A percentile compares a stretch with the other conserved stretches of the same genome.
Evolutionary conservation across 768 basidiomycete species (phyloP).

Genomic region (Hericium alpestre): DNA sequence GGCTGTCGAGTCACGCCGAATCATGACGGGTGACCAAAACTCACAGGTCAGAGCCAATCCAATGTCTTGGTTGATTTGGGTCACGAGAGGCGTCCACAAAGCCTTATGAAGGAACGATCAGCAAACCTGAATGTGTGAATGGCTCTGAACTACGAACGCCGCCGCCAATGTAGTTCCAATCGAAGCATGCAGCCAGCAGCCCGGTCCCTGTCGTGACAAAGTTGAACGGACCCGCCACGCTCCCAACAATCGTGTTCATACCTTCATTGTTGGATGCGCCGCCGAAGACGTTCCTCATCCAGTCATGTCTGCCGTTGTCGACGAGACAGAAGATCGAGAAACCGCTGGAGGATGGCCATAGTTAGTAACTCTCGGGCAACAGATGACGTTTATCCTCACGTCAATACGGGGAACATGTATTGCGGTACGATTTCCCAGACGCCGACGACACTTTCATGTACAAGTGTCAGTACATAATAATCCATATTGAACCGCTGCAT

Average conservation of each 20-base stretch:
- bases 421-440: conserved; percentile 29
- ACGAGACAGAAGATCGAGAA: conserved; percentile 25
- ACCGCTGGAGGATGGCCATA: conserved; percentile 4
- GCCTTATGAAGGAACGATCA: neutral
- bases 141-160: neutral
- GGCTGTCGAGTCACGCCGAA: neutral
- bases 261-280: conserved; percentile 29
- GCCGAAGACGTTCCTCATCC: conserved; percentile 28
- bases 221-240: too few species aligned
- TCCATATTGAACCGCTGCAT: conserved; percentile 12
- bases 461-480: conserved; percentile 4
- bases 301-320: conserved; percentile 16
- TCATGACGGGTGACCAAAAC: neutral
- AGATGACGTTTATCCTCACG: neutral
- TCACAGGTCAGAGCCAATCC: conserved; percentile 15
- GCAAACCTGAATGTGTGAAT: too few species aligned
- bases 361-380: neutral
- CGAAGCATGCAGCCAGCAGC: conserved; percentile 20
- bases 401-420: conserved; percentile 24
- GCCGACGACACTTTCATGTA: conserved; percentile 4
- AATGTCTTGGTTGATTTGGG: conserved; percentile 16
- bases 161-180: conserved; percentile 19
- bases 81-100: conserved; percentile 9
- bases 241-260: conserved; percentile 8
- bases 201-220: conserved; percentile 3